phyloP scores from a whole-genome alignment of 805 yeast species.

The Crinitomyces ghanaensis region DNA sequence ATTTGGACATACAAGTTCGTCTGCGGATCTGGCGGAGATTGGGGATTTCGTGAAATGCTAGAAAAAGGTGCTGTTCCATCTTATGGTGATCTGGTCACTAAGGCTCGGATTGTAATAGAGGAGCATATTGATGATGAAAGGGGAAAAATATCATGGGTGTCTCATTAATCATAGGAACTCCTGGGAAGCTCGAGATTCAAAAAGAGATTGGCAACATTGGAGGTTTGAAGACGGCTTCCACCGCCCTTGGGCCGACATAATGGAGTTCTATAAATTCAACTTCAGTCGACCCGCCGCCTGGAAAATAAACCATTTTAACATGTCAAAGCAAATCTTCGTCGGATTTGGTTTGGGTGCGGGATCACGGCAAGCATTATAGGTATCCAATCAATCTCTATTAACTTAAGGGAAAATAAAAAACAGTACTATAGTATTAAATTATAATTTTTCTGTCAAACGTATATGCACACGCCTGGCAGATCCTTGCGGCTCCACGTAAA shows the following conservation, averaged over 20 bases:
- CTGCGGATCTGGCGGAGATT: slow-evolving; percentile 89
- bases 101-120: slow-evolving; percentile 14
- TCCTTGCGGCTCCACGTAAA: too few relatives aligned
- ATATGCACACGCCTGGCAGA: too few relatives aligned
- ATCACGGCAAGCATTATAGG: too few relatives aligned
- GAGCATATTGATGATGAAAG: slow-evolving; percentile 26
- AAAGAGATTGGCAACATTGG: slow-evolving; percentile 65
- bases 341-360: too few relatives aligned
- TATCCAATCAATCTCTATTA: too few relatives aligned
- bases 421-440: too few relatives aligned
- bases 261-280: slow-evolving; percentile 54
- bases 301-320: too few relatives aligned
- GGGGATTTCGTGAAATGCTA: slow-evolving; percentile 81
- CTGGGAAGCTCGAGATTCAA: slow-evolving; percentile 52
- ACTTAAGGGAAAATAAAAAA: too few relatives aligned
- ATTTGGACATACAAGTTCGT: slow-evolving; percentile 90
- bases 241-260: slow-evolving; percentile 64
- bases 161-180: slow-evolving; percentile 43
- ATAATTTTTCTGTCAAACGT: too few relatives aligned
- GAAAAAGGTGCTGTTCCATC: slow-evolving; percentile 46
- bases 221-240: slow-evolving; percentile 69
- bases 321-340: too few relatives aligned
- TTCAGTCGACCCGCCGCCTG: slow-evolving; percentile 62
- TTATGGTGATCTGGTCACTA: slow-evolving; percentile 14
- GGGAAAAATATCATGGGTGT: slow-evolving; percentile 27